Base-by-base conservation (phyloP, 2,329 filamentous ascomycete genomes). In the Aspergillus caelatus region DNA sequence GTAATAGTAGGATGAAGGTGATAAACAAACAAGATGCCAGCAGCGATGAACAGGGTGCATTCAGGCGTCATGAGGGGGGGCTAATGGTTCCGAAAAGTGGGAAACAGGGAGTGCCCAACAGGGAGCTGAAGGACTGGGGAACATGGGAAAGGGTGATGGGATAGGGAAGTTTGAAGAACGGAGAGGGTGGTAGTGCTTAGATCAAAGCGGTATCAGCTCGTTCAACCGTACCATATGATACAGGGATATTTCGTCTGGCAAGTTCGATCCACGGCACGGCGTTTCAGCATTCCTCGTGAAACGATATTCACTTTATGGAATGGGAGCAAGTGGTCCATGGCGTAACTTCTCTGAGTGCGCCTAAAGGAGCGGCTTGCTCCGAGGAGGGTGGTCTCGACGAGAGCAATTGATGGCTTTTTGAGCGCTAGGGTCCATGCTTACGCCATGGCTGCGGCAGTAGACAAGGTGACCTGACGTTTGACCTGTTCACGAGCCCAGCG, bases 401-500 rank as follows among this genome's bases (percentile, higher is more conserved):
- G 61, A 63, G 60, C 57, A 62, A 55, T 63, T 48, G 53, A 63
- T 58, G 57, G 55, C 48, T 53, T 41, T 16, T 48, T 53, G 59
- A 54, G 57, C 30, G 56, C 58, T 26, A 46, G 39, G 30, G 43
- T 16, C 28, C 39, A 32, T 32, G 32, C 62, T 75, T 78, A 80
- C 36, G 78, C 75, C 78, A 79, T 79, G 34, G 74, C 73, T 50
- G 72, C 73, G 14, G 74, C 72, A 60, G 77, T 76, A 43, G 76
- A 73, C 67, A 80, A 61, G 70, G 72, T 77, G 61, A 79, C 73
- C 63, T 99, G 95, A 72, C 93, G 91, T 86, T 97, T 98, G 78
- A 98, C 94, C 78, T 97, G 93, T 81, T 98, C 95, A 65, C 94
- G 91, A 67, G 95, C 94, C 95, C 95, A 99, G 72, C 94, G 91